Evolutionary conservation across 2,329 filamentous ascomycete genomes (phyloP).

Genomic region (Aureobasidium uvarum): DNA sequence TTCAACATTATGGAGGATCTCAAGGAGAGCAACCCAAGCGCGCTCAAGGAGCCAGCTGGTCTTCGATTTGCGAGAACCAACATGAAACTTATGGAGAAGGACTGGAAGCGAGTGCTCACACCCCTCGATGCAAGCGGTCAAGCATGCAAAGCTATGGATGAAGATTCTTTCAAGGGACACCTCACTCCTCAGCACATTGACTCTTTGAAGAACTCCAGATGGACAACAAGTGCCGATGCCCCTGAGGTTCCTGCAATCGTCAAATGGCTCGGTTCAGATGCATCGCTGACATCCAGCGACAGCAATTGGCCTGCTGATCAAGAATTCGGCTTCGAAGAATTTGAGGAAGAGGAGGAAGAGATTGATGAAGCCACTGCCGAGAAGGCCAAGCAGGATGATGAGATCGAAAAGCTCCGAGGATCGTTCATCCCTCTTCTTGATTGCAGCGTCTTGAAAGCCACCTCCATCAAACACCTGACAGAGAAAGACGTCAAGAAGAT

Average conservation of each 20-base stretch:
- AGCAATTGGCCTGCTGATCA: constrained; percentile 2
- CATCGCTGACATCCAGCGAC: background rate
- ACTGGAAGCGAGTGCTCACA: background rate
- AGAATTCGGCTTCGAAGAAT: constrained; percentile 53
- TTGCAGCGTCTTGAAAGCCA: background rate
- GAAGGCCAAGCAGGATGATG: constrained; percentile 51
- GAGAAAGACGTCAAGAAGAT: constrained; percentile 8
- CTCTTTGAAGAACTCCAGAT: constrained; percentile 4
- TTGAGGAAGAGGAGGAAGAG: constrained; percentile 61
- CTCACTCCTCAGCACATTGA: constrained; percentile 10
- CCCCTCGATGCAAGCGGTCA: background rate
- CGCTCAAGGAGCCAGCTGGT: background rate
- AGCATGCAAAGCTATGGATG: background rate
- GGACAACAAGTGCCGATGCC: background rate
- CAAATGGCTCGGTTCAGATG: constrained; percentile 17
- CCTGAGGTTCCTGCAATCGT: constrained; percentile 1
- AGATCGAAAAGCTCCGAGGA: constrained; percentile 54
- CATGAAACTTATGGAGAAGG: constrained; percentile 5
- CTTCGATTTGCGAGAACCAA: background rate
- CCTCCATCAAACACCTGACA: background rate
- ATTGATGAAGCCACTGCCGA: constrained; percentile 61
- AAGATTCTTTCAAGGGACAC: background rate
- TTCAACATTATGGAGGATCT: constrained; percentile 53
- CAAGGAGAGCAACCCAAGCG: background rate
- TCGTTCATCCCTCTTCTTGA: constrained; percentile 9